Conservation (phyloP, 1,284 basidiomycete genomes). For the Coniferiporia weirii region DNA sequence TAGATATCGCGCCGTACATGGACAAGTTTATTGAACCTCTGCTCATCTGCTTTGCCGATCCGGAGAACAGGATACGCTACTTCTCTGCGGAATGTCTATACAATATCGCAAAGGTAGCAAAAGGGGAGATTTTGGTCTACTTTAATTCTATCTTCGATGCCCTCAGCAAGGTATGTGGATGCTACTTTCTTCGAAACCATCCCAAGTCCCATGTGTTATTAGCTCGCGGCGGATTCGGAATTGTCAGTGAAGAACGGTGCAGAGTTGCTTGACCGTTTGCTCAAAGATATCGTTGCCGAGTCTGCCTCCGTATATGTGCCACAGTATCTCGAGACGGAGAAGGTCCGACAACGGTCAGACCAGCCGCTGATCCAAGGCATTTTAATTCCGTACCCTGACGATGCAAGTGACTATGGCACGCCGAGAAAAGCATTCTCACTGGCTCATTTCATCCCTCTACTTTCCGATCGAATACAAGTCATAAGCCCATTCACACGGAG, state of each 20-base stretch:
- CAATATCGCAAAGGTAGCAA: conserved; percentile 98
- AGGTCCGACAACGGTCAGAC: conserved; percentile 43
- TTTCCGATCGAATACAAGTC: conserved; percentile 92
- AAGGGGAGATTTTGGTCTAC: conserved; percentile 94
- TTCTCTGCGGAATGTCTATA: conserved; percentile 98
- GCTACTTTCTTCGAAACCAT: conserved; percentile 2
- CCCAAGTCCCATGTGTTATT: conserved; percentile 12
- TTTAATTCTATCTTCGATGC: conserved; percentile 99
- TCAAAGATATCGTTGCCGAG: conserved; percentile 98
- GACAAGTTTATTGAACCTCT: conserved; percentile 89
- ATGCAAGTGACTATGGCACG: conserved; percentile 37
- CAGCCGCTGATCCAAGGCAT: conserved; percentile 46
- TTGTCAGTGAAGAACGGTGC: conserved; percentile 98
- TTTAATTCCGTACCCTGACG: conserved; percentile 58
- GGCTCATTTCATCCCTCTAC: conserved; percentile 89
- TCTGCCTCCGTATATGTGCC: conserved; percentile 95
- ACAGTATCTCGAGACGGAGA: conserved; percentile 77
- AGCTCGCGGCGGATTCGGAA: conserved; percentile 97
- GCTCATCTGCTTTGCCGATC: conserved; percentile 90
- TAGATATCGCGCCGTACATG: conserved; percentile 91
- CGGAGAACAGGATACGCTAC: conserved; percentile 93
- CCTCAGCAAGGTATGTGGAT: conserved; percentile 76
- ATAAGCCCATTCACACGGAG: conserved; percentile 94
- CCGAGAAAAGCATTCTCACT: conserved; percentile 87
- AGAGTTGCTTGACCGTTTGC: conserved; percentile 92